These are phyloP conservation scores for Xanthoparmelia taractica DNA, from an alignment of 495 filamentous ascomycete genomes.

Conservation along the genomic window DNA sequence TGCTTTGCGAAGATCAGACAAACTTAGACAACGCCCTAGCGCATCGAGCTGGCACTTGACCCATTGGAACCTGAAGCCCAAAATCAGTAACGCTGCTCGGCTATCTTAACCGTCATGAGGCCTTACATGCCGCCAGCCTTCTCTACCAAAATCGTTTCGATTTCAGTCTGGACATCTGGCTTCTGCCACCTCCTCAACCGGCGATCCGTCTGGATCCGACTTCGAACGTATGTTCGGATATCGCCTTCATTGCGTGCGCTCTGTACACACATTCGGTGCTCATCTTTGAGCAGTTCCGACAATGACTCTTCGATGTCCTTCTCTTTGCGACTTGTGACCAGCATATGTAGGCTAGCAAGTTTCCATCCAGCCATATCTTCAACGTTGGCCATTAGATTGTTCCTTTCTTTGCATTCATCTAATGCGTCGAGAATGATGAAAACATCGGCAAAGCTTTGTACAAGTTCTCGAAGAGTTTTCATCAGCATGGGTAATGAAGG, in stretches of 20 bases:
- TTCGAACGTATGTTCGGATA: conserved; percentile 26
- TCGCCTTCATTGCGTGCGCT: conserved; percentile 25
- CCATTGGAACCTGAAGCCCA: conserved; percentile 33
- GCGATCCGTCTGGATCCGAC: conserved; percentile 3
- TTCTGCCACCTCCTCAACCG: conserved; percentile 18
- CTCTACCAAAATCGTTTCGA: conserved; percentile 25
- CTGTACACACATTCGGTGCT: conserved; percentile 2
- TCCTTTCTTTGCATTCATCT: conserved; percentile 23
- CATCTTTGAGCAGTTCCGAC: background rate
- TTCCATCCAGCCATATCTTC: conserved; percentile 20
- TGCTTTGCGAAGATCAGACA: conserved; percentile 28
- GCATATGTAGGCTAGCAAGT: conserved; percentile 24
- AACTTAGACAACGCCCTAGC: conserved; percentile 25
- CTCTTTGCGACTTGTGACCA: conserved; percentile 30
- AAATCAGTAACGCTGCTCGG: too few species aligned
- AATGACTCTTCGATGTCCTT: conserved; percentile 24
- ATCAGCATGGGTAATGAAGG: too few species aligned
- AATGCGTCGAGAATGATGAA: too few species aligned
- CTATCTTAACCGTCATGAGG: background rate
- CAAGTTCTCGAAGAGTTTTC: too few species aligned
- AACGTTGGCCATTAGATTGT: conserved; percentile 23
- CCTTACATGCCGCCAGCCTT: conserved; percentile 35
- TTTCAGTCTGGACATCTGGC: conserved; percentile 4
- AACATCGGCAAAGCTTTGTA: too few species aligned
- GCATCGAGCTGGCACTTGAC: conserved; percentile 35